Evolutionary conservation across 257 asterid genomes (phyloP).

Genomic region (Solanum etuberosum): DNA sequence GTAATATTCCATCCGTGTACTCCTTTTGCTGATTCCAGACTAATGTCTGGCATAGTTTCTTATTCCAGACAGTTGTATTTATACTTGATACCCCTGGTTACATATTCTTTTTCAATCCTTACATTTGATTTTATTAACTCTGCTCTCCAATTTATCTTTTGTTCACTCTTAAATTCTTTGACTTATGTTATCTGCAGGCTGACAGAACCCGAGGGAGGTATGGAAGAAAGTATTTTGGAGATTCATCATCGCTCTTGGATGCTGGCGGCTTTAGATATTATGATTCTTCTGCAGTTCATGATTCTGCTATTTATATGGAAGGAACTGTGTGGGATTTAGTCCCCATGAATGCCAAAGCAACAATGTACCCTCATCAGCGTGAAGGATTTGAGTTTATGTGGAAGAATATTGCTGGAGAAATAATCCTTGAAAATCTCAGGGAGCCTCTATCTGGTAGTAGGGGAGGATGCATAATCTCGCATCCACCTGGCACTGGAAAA

Average conservation of each 20-base stretch:
- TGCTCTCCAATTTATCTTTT: background rate
- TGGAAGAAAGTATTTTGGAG: background rate
- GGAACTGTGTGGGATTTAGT: constrained; percentile 55
- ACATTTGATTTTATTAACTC: background rate
- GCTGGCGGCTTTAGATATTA: constrained; percentile 1
- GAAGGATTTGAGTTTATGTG: constrained; percentile 66
- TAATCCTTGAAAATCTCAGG: constrained; percentile 22
- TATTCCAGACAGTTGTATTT: background rate
- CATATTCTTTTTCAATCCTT: background rate
- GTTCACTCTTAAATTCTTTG: background rate
- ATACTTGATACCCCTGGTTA: background rate
- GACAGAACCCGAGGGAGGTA: constrained; percentile 9
- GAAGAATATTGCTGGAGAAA: constrained; percentile 60
- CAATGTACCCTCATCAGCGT: constrained; percentile 50
- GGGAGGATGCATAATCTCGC: constrained; percentile 72
- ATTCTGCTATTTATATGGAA: background rate
- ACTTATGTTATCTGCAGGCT: constrained; percentile 8
- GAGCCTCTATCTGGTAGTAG: constrained; percentile 18
- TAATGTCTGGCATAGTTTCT: background rate
- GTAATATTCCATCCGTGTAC: too few species aligned
- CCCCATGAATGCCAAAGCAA: constrained; percentile 14
- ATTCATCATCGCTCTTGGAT: background rate
- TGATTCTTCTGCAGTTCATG: background rate
- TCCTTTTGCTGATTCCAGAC: too few species aligned
- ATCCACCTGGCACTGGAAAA: constrained; percentile 86